Evolutionary conservation across 176 grass and related monocot species (phyloP), one percentile per base, ranked within the genome.

Genomic region (Juncus inflexus): DNA sequence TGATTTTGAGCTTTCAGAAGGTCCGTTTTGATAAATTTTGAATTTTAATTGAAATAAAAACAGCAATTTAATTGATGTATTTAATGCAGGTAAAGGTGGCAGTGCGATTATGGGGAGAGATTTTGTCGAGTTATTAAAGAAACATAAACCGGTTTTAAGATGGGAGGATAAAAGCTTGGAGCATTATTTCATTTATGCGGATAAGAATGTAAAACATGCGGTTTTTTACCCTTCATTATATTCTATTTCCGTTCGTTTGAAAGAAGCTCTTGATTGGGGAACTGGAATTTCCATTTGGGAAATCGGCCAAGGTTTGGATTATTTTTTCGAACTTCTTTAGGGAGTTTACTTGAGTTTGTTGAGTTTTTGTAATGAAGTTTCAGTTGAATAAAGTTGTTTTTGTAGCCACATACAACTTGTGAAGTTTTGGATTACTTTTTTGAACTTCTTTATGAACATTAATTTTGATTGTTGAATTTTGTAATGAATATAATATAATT

Each of bases 231-330:
- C 87, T 39, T 86, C 82, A 5, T 55, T 83, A 57, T 79, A 83
- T 71, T 89, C 85, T 35, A 76, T 97, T 79, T 91, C 87, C 35
- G 42, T 77, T 62, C 82, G 84, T 40, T 75, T 97, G 81, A 72
- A 89, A 53, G 79, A 86, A 78, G 87, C 92, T 0, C 80, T 35
- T 49, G 80, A 63, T 62, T 97, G 87, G 82, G 87, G 77, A 68
- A 60, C 80, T 61, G 63, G 87, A 13, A 69, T 97, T 51, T 97
- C 92, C 10, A 89, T 91, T 73, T 97, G 87, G 87, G 87, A 97
- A 76, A 86, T 91, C 39, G 87, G 88, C 37, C 92, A 91, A 84
- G 87, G 87, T 81, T 79, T 97, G 66, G 85, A 89, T 74, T 97
- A 91, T 67, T 86, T 97, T 78, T 86, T 97, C 60, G 74, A 97